Evolutionary conservation across 805 yeast genomes (phyloP).

Genomic region (Wickerhamiella nectarea): DNA sequence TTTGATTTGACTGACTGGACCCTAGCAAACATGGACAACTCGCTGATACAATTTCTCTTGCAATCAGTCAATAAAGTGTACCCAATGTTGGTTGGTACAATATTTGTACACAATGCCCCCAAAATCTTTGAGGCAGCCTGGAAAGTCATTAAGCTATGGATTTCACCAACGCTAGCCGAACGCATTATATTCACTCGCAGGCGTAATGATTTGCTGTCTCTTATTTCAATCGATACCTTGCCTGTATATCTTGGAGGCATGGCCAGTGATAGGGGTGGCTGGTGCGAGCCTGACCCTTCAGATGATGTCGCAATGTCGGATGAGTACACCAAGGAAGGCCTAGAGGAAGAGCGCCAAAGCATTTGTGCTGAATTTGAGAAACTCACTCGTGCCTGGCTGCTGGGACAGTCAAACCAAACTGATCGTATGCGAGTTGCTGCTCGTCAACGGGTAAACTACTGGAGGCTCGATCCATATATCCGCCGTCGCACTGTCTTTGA

Average conservation of each 20-base stretch:
- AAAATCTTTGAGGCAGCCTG: background rate
- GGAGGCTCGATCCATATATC: constrained; percentile 61
- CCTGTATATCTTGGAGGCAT: constrained; percentile 65
- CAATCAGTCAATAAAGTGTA: background rate
- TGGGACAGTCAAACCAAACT: constrained; percentile 34
- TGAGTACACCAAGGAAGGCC: constrained; percentile 32
- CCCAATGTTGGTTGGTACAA: background rate
- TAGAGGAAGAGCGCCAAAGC: constrained; percentile 40
- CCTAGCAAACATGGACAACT: constrained; percentile 84
- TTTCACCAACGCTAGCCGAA: constrained; percentile 91
- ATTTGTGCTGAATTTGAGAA: constrained; percentile 43
- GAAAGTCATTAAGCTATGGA: constrained; percentile 35
- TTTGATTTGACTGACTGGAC: constrained; percentile 82
- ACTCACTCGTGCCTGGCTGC: constrained; percentile 69
- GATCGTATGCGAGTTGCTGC: constrained; percentile 34
- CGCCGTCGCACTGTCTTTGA: constrained; percentile 72
- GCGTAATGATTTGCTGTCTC: constrained; percentile 49
- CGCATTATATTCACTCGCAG: constrained; percentile 74
- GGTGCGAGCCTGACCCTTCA: constrained; percentile 46
- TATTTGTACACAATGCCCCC: constrained; percentile 2
- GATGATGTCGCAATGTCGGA: constrained; percentile 38
- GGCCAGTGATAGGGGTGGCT: constrained; percentile 39
- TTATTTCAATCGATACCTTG: constrained; percentile 44
- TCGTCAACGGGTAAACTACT: constrained; percentile 43
- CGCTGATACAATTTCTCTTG: constrained; percentile 59